phyloP scores from a whole-genome alignment of 2,329 filamentous ascomycete genomes.

The Colletotrichum lini region DNA sequence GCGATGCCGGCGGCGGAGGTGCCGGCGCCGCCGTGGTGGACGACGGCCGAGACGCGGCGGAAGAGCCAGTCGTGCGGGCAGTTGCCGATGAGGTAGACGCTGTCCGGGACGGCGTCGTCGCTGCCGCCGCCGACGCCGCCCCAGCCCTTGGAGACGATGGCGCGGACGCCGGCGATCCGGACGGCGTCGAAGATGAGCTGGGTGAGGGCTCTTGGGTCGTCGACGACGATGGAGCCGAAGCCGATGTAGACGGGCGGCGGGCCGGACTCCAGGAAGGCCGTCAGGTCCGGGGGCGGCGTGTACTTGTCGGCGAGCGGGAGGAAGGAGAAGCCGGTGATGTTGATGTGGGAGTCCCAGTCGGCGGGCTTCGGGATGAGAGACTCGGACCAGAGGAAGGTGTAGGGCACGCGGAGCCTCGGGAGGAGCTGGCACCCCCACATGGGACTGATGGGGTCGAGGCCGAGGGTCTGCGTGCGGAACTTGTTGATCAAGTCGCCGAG shows the following conservation, averaged over 20 bases:
- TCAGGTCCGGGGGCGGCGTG: constrained; percentile 67
- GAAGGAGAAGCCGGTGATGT: constrained; percentile 75
- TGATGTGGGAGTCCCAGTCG: constrained; percentile 73
- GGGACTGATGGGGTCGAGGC: constrained; percentile 75
- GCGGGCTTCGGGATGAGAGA: constrained; percentile 75
- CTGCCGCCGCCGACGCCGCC: constrained; percentile 72
- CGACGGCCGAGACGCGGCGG: constrained; percentile 68
- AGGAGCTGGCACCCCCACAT: constrained; percentile 78
- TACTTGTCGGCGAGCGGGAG: constrained; percentile 67
- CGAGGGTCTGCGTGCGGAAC: constrained; percentile 73
- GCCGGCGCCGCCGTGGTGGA: constrained; percentile 77
- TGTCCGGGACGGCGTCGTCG: constrained; percentile 59
- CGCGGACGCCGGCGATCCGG: constrained; percentile 69
- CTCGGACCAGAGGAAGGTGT: constrained; percentile 80
- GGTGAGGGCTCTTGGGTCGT: constrained; percentile 71
- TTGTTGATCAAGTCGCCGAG: constrained; percentile 81
- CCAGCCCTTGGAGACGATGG: constrained; percentile 76
- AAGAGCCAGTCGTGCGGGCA: constrained; percentile 79
- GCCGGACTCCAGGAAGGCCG: constrained; percentile 67
- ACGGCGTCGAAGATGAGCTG: constrained; percentile 72
- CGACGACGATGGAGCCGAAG: constrained; percentile 77
- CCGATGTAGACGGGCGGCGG: constrained; percentile 76
- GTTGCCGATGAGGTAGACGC: constrained; percentile 74
- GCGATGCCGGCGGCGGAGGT: constrained; percentile 76
- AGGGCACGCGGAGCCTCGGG: constrained; percentile 73